Base-by-base conservation (phyloP, 768 basidiomycete species). In the Hebeloma cylindrosporum region DNA sequence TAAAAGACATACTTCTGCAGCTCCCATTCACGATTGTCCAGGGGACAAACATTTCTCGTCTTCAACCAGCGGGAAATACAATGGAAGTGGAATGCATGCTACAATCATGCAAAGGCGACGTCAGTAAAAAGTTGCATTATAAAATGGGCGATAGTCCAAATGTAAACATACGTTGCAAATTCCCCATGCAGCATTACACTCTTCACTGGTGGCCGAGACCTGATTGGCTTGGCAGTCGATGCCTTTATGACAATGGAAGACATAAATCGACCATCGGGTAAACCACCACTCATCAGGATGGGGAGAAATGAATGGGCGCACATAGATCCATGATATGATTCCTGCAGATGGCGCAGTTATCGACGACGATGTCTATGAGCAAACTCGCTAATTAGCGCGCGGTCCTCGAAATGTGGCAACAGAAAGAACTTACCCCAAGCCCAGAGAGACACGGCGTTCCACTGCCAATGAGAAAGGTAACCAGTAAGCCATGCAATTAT, bases 241-340 rank as follows among this genome's bases (percentile, higher is more conserved):
- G 73, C 96, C 95, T 99, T 26, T n/a, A 29, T 22, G 34, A 41
- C 34, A 18, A 39, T 40, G 21, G 35, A 29, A 38, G 20, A 43
- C 30, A 17, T 36, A 21, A 17, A 36, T 20, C 32, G 7, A 30
- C 16, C 14, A 39, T 7, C n/a, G 20, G 35, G 10, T 4, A 7
- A 18, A 10, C 10, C 20, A 13, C 17, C 21, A 29, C 13, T 26
- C 9, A 26, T 21, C 9, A 22, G 26, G 8, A 21, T 27, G n/a
- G n/a, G 11, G 11, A 21, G 10, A 14, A 18, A 16, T 16, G 21
- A 39, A 26, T 7, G 23, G 38, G 71, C 88, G 59, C 58, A 98
- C 96, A 99, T 33, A 98, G 85, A 67, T 99, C 96, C 96, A 99
- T 99, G 72, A 99, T 98, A 63, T 99, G 95, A 65, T 97, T 97